Evolutionary conservation across 2,329 filamentous ascomycete species (phyloP).

Genomic region (Xylariaceae sp.): DNA sequence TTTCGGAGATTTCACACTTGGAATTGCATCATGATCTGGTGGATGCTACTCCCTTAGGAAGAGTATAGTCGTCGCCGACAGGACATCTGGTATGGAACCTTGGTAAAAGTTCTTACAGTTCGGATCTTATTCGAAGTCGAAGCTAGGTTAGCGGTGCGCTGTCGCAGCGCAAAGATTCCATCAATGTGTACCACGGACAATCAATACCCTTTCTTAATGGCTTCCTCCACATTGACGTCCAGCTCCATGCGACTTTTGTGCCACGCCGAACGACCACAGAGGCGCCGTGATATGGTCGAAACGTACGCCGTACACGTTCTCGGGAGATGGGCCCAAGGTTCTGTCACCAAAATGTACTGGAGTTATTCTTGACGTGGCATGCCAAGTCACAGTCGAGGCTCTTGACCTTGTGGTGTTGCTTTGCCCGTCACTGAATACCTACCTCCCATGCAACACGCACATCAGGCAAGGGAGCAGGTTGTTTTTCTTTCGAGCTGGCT

Average conservation of each 20-base stretch:
- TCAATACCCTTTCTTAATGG: constrained; percentile 39
- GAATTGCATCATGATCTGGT: constrained; percentile 36
- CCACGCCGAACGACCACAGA: constrained; percentile 68
- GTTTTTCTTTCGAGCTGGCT: no score
- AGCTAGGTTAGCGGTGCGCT: constrained; percentile 33
- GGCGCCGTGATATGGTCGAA: constrained; percentile 49
- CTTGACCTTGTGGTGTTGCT: no score
- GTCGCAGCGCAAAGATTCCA: constrained; percentile 56
- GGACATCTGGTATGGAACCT: constrained; percentile 54
- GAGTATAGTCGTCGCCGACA: constrained; percentile 47
- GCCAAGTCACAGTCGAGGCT: no score
- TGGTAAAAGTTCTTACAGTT: constrained; percentile 16
- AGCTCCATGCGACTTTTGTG: constrained; percentile 51
- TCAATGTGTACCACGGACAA: no score
- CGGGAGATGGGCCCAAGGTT: constrained; percentile 63
- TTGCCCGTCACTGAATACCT: no score
- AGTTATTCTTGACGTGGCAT: background rate
- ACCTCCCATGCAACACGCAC: no score
- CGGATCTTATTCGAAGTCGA: constrained; percentile 21
- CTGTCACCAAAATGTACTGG: constrained; percentile 58
- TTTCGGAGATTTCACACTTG: constrained; percentile 19
- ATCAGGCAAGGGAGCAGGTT: no score
- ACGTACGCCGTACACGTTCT: constrained; percentile 49
- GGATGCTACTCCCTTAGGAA: constrained; percentile 53
- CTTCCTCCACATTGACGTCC: constrained; percentile 43